These are phyloP conservation scores for Alisma plantagoaquatica DNA, from an alignment of 106 monocot genomes.

Conservation along the genomic window DNA sequence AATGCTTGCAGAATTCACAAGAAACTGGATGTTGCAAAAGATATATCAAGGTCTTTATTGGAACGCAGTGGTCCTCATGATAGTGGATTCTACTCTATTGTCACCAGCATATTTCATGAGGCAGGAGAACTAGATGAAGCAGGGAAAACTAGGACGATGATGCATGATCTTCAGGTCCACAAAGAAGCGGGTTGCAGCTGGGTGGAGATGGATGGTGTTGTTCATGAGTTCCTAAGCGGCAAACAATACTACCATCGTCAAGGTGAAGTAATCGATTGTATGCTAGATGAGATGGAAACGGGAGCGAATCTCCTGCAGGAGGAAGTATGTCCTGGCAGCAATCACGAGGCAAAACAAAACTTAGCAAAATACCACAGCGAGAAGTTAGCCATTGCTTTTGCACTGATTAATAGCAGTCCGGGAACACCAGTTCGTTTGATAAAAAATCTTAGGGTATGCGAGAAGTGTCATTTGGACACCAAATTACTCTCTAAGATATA, in stretches of 20 bases:
- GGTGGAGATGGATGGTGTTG: not conserved
- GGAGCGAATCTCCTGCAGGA: not conserved
- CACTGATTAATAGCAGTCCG: not conserved
- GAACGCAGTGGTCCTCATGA: not conserved
- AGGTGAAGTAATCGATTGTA: not conserved
- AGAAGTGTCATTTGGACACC: not conserved
- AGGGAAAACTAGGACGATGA: not conserved
- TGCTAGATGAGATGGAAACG: not conserved
- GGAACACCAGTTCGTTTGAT: not conserved
- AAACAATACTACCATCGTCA: not conserved
- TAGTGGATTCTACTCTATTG: not conserved
- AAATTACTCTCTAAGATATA: not conserved
- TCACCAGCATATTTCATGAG: slow-evolving; percentile 8
- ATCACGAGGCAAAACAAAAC: not conserved
- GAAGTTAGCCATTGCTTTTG: not conserved
- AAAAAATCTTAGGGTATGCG: not conserved
- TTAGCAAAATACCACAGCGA: not conserved
- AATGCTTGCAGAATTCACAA: slow-evolving; percentile 6
- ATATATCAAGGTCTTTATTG: not conserved
- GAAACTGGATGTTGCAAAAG: slow-evolving; percentile 3
- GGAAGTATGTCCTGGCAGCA: not conserved
- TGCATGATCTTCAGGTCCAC: not conserved
- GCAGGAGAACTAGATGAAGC: not conserved
- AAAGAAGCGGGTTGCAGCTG: not conserved
- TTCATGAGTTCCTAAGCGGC: slow-evolving; percentile 1